Evolutionary conservation across 805 yeast species (phyloP).

Genomic region (Yueomyces sp.): DNA sequence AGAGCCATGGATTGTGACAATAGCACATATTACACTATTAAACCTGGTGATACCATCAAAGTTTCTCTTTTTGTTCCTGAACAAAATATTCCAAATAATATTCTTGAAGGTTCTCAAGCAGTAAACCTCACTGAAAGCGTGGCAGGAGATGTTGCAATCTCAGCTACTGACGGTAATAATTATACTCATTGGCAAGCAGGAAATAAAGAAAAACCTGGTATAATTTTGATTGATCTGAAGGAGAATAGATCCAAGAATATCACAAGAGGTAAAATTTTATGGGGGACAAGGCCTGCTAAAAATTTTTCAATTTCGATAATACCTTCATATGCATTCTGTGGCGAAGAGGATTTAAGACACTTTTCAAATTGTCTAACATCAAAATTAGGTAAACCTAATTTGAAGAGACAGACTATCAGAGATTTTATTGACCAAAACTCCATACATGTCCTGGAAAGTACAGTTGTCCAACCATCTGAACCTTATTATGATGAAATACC

Average conservation of each 20-base stretch:
- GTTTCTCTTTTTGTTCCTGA: constrained; percentile 43
- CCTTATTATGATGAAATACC: constrained; percentile 32
- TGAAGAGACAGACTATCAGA: neutral
- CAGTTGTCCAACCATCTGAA: constrained; percentile 32
- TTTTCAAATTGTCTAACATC: constrained; percentile 22
- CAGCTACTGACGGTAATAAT: constrained; percentile 64
- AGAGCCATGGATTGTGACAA: neutral
- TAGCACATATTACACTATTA: constrained; percentile 26
- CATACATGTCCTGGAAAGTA: constrained; percentile 16
- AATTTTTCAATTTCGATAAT: constrained; percentile 26
- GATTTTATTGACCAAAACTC: constrained; percentile 10
- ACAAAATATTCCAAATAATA: constrained; percentile 32
- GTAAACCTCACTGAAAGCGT: constrained; percentile 43
- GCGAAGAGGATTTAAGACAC: constrained; percentile 26
- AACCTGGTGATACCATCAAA: constrained; percentile 31
- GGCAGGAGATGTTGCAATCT: constrained; percentile 51
- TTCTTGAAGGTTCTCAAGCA: constrained; percentile 49
- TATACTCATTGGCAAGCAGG: constrained; percentile 60
- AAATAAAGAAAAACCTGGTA: constrained; percentile 28
- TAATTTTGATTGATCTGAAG: constrained; percentile 44
- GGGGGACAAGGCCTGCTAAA: constrained; percentile 58
- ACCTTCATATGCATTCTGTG: constrained; percentile 12
- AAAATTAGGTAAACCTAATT: neutral
- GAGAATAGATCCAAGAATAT: constrained; percentile 23
- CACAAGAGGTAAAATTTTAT: constrained; percentile 35